Evolutionary conservation across 2,329 filamentous ascomycete genomes (phyloP), one percentile per base, ranked within the genome.

Genomic region (Cladophialophora bantiana): DNA sequence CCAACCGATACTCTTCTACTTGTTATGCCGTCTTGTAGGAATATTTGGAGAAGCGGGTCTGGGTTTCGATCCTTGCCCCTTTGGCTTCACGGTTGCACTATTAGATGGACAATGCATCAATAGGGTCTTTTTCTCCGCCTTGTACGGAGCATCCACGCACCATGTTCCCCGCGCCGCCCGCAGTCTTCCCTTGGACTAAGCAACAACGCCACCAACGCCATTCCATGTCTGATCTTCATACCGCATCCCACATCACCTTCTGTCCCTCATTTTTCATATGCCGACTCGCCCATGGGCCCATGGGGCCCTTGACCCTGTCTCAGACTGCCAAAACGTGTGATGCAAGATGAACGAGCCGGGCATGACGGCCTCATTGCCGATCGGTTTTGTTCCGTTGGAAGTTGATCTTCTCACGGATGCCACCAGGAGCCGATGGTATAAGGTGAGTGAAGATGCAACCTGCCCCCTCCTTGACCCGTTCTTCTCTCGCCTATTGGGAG

Each of bases 351-450:
- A 45, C 35, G 13, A 31, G 59, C 50, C 59, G 59, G 59, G 45
- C 59, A 61, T 52, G 45, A 61, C 59, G 59, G 59, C 36, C 35
- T 61, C 18, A n/a, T 53, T 36, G 45, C 59, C 59, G 59, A 52
- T 61, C 59, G 59, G 59, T 42, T 18, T 6, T 36, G 20, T 34
- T 13, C 59, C 59, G 59, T 53, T 12, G 45, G 20, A 26, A 26
- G 45, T 26, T 50, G n/a, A 40, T 53, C 12, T 31, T 9, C 45
- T 20, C 34, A 34, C 26, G 26, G 7, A n/a, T 53, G 58, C 7
- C 58, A 60, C 38, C 45, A 3, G 26, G 5, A 18, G 45, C 45
- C 20, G 18, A 50, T 31, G 18, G 13, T 50, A 50, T 50, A 50
- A 50, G 45, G 20, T 50, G 45, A 42, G 13, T 26, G 10, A 48